These are phyloP conservation scores for Lachnellula cervina DNA, from an alignment of 2,329 filamentous ascomycete genomes.

Conservation along the genomic window DNA sequence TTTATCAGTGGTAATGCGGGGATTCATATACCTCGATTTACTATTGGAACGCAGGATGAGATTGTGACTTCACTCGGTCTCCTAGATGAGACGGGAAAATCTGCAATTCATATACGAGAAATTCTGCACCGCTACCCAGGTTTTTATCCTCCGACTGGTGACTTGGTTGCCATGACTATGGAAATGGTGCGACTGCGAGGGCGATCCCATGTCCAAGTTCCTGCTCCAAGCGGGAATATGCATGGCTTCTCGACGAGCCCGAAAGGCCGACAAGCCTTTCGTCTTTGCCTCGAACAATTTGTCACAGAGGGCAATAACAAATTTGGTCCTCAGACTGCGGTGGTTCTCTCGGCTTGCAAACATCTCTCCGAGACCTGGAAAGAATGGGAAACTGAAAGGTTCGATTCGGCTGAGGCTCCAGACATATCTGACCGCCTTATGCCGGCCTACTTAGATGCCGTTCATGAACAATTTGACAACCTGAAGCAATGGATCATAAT, in stretches of 20 bases:
- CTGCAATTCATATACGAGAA: constrained; percentile 7
- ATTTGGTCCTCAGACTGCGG: background rate
- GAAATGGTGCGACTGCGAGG: constrained; percentile 7
- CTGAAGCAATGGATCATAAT: background rate
- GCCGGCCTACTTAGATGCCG: constrained; percentile 1
- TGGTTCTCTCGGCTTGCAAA: constrained; percentile 3
- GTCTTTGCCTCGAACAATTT: constrained; percentile 13
- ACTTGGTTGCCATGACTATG: constrained; percentile 20
- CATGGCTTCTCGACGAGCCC: constrained; percentile 19
- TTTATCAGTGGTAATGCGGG: background rate
- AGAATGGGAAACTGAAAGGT: background rate
- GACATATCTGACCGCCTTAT: background rate
- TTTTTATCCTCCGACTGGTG: constrained; percentile 16
- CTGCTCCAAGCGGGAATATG: constrained; percentile 23
- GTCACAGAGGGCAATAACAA: constrained; percentile 1
- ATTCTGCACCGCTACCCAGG: constrained; percentile 14
- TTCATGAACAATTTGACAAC: background rate
- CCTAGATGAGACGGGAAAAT: constrained; percentile 14
- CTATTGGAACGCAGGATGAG: constrained; percentile 10
- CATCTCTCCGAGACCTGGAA: constrained; percentile 9
- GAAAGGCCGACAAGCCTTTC: constrained; percentile 15
- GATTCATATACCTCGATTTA: background rate
- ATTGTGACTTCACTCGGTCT: constrained; percentile 15
- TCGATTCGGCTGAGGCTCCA: background rate
- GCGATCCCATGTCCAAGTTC: constrained; percentile 18